These are phyloP conservation scores for Spencermartinsiella europaea DNA, from an alignment of 805 yeast genomes.

Conservation along the genomic window DNA sequence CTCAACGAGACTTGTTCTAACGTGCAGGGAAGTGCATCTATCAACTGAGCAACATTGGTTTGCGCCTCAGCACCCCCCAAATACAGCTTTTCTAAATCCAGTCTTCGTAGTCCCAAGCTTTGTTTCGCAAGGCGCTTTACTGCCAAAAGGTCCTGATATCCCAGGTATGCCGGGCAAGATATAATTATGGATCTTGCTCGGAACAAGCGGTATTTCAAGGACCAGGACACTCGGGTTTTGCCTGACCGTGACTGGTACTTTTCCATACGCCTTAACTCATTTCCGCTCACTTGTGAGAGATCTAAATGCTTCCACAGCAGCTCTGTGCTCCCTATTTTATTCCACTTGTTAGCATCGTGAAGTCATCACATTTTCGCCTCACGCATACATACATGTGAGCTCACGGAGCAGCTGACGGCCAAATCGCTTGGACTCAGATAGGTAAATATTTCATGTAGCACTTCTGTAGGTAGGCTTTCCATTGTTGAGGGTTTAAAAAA, in stretches of 20 bases:
- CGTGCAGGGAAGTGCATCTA: background rate
- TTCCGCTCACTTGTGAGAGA: slow-evolving; percentile 2
- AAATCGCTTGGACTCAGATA: slow-evolving; percentile 13
- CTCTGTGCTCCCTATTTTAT: slow-evolving; percentile 6
- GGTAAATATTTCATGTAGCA: slow-evolving; percentile 12
- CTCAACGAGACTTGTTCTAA: slow-evolving; percentile 2
- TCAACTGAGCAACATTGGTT: background rate
- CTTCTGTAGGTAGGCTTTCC: slow-evolving; percentile 11
- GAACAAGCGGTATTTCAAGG: background rate
- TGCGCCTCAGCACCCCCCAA: background rate
- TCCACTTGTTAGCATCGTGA: slow-evolving; percentile 12
- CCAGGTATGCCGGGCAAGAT: background rate
- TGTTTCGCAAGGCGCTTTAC: background rate
- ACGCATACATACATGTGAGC: slow-evolving; percentile 2
- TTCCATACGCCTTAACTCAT: slow-evolving; percentile 3
- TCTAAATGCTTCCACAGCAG: slow-evolving; percentile 11
- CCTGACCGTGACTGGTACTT: background rate
- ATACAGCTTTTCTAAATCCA: background rate
- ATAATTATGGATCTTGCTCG: background rate
- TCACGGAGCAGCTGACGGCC: slow-evolving; percentile 5
- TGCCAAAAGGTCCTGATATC: background rate
- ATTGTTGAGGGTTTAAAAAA: background rate
- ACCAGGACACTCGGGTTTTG: background rate
- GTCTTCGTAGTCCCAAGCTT: background rate
- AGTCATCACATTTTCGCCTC: no score